Base-by-base conservation (phyloP, 2,329 filamentous ascomycete genomes). In the Neofusicoccum kwambonambiense region DNA sequence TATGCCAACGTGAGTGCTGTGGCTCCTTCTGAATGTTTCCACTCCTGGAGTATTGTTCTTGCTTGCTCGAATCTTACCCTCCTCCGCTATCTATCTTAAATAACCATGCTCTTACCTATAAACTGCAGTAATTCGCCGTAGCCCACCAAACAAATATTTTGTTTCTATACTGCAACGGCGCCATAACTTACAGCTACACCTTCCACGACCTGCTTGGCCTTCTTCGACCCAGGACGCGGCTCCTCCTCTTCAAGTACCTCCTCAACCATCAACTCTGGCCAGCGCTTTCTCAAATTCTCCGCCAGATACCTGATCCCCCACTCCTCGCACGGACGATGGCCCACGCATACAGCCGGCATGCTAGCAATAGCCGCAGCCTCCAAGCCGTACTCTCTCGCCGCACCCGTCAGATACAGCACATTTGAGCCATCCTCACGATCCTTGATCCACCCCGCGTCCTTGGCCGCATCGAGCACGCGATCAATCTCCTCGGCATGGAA, bases 221-320 rank as follows among this genome's bases (percentile, higher is more conserved):
- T 58, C 8, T 35, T 45, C 13, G 22, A 6, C 22, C 15, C n/a
- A 19, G 39, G 13, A 3, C 19, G 11, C 12, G 42, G 57, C 17
- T 63, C 61, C 49, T 78, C 76, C 17, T 76, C 74, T 62, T 79
- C 78, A 49, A 74, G 73, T 0, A 78, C 66, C 39, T 77, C 77
- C 50, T 73, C 68, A 0, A 79, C 74, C 7, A 65, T 64, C 15
- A 76, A 42, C 4, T 56, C 64, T 1, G 76, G 75, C 60, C 75
- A 80, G 9, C 70, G 68, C 3, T 57, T 65, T 12, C 74, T 69
- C 3, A 79, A 15, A 4, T 68, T 63, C 13, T 63, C 65, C 12
- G 73, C 75, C 17, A 79, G 65, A 51, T 72, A 76, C 17, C 71
- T 67, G n/a, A 79, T 76, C 0, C 77, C 77, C 77, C 77, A 80